Percentiles rank a stretch among this genome's conserved stretches.
Conservation (phyloP, 495 filamentous ascomycete genomes). For the Massariosphaeria phaeospora region DNA sequence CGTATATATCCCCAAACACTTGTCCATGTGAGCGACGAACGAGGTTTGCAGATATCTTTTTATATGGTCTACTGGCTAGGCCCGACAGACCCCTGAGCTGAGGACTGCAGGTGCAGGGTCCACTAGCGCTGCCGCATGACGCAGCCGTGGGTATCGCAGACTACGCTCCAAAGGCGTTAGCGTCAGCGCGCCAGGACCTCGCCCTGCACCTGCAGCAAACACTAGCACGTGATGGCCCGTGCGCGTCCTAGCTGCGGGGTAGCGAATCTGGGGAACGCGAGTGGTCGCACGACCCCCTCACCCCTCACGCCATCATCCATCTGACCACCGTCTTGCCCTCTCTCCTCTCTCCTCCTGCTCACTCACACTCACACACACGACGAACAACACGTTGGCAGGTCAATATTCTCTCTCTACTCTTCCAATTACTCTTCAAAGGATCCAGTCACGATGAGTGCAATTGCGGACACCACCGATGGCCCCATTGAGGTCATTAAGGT, state of each 20-base stretch:
- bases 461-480: slow-evolving; percentile 37
- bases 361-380: neutral
- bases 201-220: neutral
- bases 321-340: no score
- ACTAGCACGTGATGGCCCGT: neutral
- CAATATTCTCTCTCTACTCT: neutral
- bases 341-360: neutral
- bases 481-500: slow-evolving; percentile 47
- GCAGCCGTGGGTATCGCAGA: no score
- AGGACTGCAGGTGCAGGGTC: neutral
- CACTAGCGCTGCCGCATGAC: neutral
- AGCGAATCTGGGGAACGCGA: slow-evolving; percentile 3
- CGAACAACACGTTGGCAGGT: neutral
- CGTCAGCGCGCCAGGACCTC: no score
- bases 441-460: slow-evolving; percentile 43
- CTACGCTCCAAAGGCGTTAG: no score
- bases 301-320: no score
- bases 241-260: neutral
- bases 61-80: no score
- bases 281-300: neutral
- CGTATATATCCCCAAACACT: no score
- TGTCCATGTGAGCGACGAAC: no score
- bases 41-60: no score
- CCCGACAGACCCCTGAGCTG: neutral
- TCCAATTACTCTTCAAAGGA: neutral